These are phyloP conservation scores for Chrysoporthe puriensis DNA, from an alignment of 2,329 filamentous ascomycete genomes.

Conservation along the genomic window DNA sequence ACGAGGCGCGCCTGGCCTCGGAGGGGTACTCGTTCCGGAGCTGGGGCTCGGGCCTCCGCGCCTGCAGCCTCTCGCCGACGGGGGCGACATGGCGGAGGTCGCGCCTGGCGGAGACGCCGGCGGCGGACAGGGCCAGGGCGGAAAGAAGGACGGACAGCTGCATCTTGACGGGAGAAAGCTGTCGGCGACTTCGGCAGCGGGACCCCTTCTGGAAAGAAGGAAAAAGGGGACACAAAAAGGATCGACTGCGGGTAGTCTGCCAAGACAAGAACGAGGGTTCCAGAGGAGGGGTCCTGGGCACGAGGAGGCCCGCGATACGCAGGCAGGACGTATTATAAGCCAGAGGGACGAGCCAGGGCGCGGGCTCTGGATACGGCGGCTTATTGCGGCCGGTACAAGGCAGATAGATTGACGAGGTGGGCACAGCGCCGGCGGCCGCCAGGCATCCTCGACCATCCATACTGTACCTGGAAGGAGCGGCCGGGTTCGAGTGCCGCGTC, in stretches of 20 bases:
- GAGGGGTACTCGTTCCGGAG: slow-evolving; percentile 11
- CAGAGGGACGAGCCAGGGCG: neutral
- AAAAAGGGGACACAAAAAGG: neutral
- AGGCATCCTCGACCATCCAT: slow-evolving; percentile 6
- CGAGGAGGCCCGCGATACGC: neutral
- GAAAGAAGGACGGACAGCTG: slow-evolving; percentile 21
- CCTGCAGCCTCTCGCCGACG: slow-evolving; percentile 20
- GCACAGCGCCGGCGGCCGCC: neutral
- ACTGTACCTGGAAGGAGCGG: slow-evolving; percentile 12
- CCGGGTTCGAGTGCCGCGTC: neutral
- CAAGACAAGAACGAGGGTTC: slow-evolving; percentile 4
- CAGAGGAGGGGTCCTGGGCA: slow-evolving; percentile 1
- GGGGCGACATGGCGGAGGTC: slow-evolving; percentile 24
- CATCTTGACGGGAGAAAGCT: slow-evolving; percentile 8
- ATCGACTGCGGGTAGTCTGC: neutral
- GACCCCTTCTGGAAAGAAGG: neutral
- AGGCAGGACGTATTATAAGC: slow-evolving; percentile 1
- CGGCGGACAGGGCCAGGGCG: slow-evolving; percentile 14
- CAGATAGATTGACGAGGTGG: neutral
- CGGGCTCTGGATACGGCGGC: neutral
- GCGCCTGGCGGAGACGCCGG: slow-evolving; percentile 14
- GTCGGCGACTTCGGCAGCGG: neutral
- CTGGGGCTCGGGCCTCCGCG: slow-evolving; percentile 2
- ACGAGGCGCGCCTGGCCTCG: slow-evolving; percentile 12
- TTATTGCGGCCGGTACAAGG: neutral